Base-by-base conservation (phyloP, 495 filamentous ascomycete genomes). In the Trypethelium eluteriae region DNA sequence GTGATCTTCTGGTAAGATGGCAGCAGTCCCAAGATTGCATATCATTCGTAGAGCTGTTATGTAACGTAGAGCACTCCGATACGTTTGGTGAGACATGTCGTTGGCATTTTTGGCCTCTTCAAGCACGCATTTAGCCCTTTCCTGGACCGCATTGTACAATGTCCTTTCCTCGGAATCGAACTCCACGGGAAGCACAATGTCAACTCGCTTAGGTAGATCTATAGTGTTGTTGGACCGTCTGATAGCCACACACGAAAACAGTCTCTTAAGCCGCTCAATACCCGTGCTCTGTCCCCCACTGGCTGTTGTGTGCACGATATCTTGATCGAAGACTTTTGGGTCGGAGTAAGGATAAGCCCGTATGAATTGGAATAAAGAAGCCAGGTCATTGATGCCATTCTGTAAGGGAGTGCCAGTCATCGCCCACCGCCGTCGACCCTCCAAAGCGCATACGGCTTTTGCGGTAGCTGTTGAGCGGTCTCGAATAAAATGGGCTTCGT, bases 361-460 rank as follows among this genome's bases (percentile, higher is more conserved):
- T 7, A 59, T 59, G 14, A 59, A 59, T 59, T 59, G 53, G 18
- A 59, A 59, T 36, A 59, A 59, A 35, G 53, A 34, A 35, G 53
- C 53, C 53, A 59, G 32, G 32, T 59, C 53, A 3, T 3, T 59
- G 3, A 59, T 32, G 53, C 18, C 7, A 2, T 59, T 4, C 32
- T 59, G 53, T 36, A 59, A 36, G 32, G 53, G 53, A 36, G 53
- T 59, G 32, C 53, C 53, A 35, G 53, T 59, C 25, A 59, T 36
- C 9, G 53, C 53, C 53, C 53, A 59, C 7, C 53, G 53, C 36
- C 53, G 53, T 2, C 25, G 32, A 59, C 53, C 32, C 18, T 59
- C 53, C 14, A 59, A 18, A 10, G 25, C 53, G 32, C 53, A 59
- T 36, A 59, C 53, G 7, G 53, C 53, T 59, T 36, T 34, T 7